Conservation (phyloP, 768 basidiomycete genomes). For the Termitomyces sp. region DNA sequence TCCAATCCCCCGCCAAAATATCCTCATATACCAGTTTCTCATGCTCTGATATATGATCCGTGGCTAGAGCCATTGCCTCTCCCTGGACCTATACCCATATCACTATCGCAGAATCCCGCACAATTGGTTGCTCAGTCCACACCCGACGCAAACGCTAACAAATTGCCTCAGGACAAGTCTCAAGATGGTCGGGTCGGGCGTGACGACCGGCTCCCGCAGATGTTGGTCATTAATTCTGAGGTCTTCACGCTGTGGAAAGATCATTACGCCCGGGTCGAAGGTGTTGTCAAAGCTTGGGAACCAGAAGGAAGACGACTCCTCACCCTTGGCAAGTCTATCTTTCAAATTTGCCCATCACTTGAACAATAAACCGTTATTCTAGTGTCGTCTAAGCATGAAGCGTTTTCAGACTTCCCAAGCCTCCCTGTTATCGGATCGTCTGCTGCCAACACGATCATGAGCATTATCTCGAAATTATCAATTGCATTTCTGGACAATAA, state of each 20-base stretch:
- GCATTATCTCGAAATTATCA: constrained; percentile 32
- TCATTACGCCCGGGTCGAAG: constrained; percentile 60
- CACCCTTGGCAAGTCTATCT: constrained; percentile 39
- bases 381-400: constrained; percentile 43
- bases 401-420: constrained; percentile 45
- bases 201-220: constrained; percentile 24
- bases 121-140: constrained; percentile 9
- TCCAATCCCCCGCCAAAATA: constrained; percentile 38
- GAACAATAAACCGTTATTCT: background rate
- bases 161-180: constrained; percentile 5
- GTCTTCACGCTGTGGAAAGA: constrained; percentile 75
- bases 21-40: constrained; percentile 46
- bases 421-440: constrained; percentile 37
- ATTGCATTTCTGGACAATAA: constrained; percentile 39
- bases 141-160: background rate
- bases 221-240: constrained; percentile 75
- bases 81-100: constrained; percentile 45
- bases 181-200: background rate
- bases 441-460: constrained; percentile 27
- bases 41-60: constrained; percentile 70
- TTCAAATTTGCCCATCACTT: background rate
- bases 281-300: constrained; percentile 54
- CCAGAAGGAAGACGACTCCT: constrained; percentile 37
- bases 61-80: constrained; percentile 77
- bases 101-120: background rate